Percentiles rank a stretch among this genome's conserved stretches.
Conservation (phyloP, 805 yeast species). For the Cyberlindnera lachancei region DNA sequence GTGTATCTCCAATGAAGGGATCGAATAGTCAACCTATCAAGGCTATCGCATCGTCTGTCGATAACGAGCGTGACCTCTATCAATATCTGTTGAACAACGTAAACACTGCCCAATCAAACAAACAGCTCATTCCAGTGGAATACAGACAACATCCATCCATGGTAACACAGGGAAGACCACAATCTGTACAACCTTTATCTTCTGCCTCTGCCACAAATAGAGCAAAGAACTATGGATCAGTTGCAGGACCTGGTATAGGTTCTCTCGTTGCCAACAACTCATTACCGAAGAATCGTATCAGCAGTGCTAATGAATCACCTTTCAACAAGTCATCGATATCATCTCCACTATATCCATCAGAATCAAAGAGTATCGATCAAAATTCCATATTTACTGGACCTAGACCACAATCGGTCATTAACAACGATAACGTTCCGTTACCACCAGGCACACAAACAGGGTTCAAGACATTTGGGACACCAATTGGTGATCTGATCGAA, state of each 20-base stretch:
- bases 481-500: constrained; percentile 69
- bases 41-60: constrained; percentile 65
- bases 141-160: constrained; percentile 67
- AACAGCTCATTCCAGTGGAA: constrained; percentile 55
- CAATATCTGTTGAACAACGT: constrained; percentile 47
- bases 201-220: no score
- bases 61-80: constrained; percentile 78
- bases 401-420: constrained; percentile 24
- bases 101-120: constrained; percentile 24
- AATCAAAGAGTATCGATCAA: constrained; percentile 7
- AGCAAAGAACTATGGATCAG: not conserved
- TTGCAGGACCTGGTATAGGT: not conserved
- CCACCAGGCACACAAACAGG: constrained; percentile 23
- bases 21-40: constrained; percentile 61
- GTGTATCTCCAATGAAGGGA: constrained; percentile 62
- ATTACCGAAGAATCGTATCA: not conserved
- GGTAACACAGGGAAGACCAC: constrained; percentile 19
- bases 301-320: no score
- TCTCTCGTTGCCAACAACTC: not conserved
- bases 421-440: constrained; percentile 21
- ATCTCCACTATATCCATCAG: constrained; percentile 13
- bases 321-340: not conserved
- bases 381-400: constrained; percentile 19
- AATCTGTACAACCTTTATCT: no score
- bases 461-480: constrained; percentile 68